Evolutionary conservation across 2,329 filamentous ascomycete species (phyloP).

Genomic region (Colletotrichum spaethianum): DNA sequence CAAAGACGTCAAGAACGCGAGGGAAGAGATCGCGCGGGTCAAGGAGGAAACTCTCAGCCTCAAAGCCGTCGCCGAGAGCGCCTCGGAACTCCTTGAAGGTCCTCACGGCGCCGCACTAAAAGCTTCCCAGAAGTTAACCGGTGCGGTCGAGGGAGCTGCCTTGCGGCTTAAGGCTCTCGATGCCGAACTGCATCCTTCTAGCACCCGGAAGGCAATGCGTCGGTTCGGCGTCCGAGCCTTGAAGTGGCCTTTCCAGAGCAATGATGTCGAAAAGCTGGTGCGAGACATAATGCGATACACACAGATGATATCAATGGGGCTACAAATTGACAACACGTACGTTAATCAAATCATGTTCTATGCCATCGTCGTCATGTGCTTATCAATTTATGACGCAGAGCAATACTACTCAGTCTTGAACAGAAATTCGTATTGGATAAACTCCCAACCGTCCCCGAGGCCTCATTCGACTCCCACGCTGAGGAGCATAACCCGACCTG

Average conservation of each 20-base stretch:
- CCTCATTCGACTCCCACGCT: slow-evolving; percentile 52
- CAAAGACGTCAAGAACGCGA: slow-evolving; percentile 49
- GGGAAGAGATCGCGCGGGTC: slow-evolving; percentile 51
- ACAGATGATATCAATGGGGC: slow-evolving; percentile 46
- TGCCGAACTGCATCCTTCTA: slow-evolving; percentile 44
- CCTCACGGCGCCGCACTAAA: slow-evolving; percentile 46
- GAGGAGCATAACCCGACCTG: slow-evolving; percentile 52
- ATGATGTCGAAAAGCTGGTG: slow-evolving; percentile 50
- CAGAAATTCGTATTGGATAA: slow-evolving; percentile 44
- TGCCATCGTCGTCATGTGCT: neutral
- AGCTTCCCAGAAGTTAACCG: slow-evolving; percentile 44
- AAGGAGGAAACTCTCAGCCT: slow-evolving; percentile 47
- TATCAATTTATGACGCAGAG: slow-evolving; percentile 10
- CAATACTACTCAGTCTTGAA: slow-evolving; percentile 43
- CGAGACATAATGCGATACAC: slow-evolving; percentile 47
- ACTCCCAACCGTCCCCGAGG: slow-evolving; percentile 44
- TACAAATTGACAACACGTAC: slow-evolving; percentile 54
- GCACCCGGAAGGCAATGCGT: slow-evolving; percentile 48
- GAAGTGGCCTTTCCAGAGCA: slow-evolving; percentile 56
- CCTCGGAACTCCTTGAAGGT: slow-evolving; percentile 47
- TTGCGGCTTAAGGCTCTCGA: slow-evolving; percentile 45
- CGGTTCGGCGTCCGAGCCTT: slow-evolving; percentile 51
- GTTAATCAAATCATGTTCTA: slow-evolving; percentile 7
- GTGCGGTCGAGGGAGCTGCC: slow-evolving; percentile 41
- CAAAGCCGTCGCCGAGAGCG: slow-evolving; percentile 45